Evolutionary conservation across 495 filamentous ascomycete species (phyloP), one percentile per base, ranked within the genome.

Genomic region (Chaetomidium leptoderma): DNA sequence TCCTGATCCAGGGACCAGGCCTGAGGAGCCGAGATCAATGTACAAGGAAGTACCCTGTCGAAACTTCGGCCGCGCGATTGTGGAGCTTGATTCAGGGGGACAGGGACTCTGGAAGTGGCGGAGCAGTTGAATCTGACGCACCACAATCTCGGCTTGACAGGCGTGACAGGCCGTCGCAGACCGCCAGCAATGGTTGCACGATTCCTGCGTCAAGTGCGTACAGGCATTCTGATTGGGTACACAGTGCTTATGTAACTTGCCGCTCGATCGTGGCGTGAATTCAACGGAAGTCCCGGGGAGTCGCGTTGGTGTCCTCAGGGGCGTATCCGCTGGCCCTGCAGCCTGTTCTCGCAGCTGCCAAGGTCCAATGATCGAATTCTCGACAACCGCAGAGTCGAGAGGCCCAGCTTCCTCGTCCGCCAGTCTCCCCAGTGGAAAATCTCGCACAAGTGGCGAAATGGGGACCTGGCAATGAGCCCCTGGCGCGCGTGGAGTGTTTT

Each of bases 121-220:
- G 61, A 66, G 64, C 53, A 47, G 13, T n/a, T n/a, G 2, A 27
- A 58, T 46, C 58, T 61, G 53, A 63, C 50, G 62, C 55, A 57
- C 50, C 58, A 44, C 40, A 63, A 66, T 64, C 42, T 64, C 58
- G 37, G 36, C 27, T 56, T 56, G 51, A 29, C 55, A 36, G 32
- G 37, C 33, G 40, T 50, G 42, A 21, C 53, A 36, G 53, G n/a
- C 57, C 21, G 51, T 49, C 21, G 46, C 55, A 47, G 48, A 37
- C 62, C 43, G 52, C n/a, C 48, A 49, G 29, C 37, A 37, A 2
- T 39, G 39, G 27, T 17, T 33, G 35, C 35, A 17, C 7, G 6
- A 58, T 55, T 48, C 54, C 54, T 56, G 50, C 11, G n/a, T n/a
- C n/a, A n/a, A n/a, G n/a, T n/a, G n/a, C n/a, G n/a, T 39, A 27